Evolutionary conservation across 1,139 yeast species (phyloP).

Genomic region (Yamadazyma mexicana): DNA sequence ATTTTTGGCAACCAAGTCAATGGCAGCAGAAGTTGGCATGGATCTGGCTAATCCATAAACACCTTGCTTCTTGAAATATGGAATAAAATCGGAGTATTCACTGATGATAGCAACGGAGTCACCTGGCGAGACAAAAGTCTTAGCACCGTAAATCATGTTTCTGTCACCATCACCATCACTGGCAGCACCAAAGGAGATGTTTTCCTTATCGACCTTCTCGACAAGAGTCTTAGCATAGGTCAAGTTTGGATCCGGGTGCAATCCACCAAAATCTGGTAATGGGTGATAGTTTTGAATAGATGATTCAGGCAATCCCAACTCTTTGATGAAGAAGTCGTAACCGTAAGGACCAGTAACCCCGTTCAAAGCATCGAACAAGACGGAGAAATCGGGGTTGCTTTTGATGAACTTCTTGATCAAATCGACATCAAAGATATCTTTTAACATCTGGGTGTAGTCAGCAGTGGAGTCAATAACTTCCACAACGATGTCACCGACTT

Average conservation of each 20-base stretch:
- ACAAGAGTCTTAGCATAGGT: conserved; percentile 92
- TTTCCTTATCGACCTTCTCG: conserved; percentile 73
- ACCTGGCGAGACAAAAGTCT: conserved; percentile 96
- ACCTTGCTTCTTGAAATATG: conserved; percentile 85
- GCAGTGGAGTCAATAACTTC: conserved; percentile 82
- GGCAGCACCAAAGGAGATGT: conserved; percentile 95
- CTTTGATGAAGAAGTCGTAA: conserved; percentile 75
- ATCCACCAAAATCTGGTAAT: conserved; percentile 90
- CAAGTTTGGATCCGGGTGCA: conserved; percentile 97
- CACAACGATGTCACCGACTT: conserved; percentile 57
- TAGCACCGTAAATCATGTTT: conserved; percentile 97
- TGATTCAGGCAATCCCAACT: conserved; percentile 70
- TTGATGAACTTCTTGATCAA: conserved; percentile 72
- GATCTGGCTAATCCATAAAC: conserved; percentile 95
- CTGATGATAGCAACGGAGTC: conserved; percentile 98
- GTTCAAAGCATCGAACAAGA: conserved; percentile 86
- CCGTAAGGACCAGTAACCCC: conserved; percentile 99
- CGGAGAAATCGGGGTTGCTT: conserved; percentile 55
- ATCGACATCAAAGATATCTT: conserved; percentile 84
- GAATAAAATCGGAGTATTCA: conserved; percentile 85
- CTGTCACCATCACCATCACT: conserved; percentile 99
- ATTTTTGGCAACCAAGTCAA: conserved; percentile 84
- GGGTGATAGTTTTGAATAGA: conserved; percentile 81
- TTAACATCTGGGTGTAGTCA: conserved; percentile 77
- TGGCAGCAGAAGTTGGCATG: conserved; percentile 96